A percentile compares a stretch with the other conserved stretches of the same genome.
Conservation (phyloP, 2,329 filamentous ascomycete species). For the Fusarium beomiforme region DNA sequence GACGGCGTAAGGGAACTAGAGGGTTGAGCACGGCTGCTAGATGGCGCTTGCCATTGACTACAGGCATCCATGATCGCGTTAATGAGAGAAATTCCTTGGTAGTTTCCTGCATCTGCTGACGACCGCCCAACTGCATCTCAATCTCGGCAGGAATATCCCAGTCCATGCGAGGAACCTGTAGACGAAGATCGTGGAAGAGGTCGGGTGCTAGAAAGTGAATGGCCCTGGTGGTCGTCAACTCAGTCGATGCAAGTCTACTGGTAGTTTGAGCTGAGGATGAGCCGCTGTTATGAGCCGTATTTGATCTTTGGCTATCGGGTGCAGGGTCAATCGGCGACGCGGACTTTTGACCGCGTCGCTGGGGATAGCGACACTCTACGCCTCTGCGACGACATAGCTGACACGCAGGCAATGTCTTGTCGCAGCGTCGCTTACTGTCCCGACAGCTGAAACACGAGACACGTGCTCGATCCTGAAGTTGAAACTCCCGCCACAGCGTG, state of each 20-base stretch:
- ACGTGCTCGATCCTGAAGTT: accelerated
- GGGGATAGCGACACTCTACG: not conserved
- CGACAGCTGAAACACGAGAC: not conserved
- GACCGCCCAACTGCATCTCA: not conserved
- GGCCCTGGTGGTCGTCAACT: accelerated
- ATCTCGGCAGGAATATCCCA: not conserved
- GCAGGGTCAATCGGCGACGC: not conserved
- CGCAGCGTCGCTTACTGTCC: not conserved
- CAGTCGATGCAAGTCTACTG: no score
- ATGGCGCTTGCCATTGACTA: not conserved
- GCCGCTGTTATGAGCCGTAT: no score
- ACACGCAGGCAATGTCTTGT: not conserved
- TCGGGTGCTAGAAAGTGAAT: not conserved
- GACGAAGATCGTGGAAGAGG: not conserved
- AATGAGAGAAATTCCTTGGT: not conserved
- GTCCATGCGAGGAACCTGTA: not conserved
- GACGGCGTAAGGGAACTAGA: accelerated
- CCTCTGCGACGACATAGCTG: not conserved
- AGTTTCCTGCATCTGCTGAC: not conserved
- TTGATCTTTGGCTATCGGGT: no score
- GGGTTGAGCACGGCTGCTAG: not conserved
- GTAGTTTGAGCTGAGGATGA: no score
- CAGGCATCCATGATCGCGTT: not conserved
- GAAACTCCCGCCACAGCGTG: no score
- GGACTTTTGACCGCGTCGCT: not conserved